Evolutionary conservation across 208 protist species (phyloP).

Genomic region (Leishmania arabica): DNA sequence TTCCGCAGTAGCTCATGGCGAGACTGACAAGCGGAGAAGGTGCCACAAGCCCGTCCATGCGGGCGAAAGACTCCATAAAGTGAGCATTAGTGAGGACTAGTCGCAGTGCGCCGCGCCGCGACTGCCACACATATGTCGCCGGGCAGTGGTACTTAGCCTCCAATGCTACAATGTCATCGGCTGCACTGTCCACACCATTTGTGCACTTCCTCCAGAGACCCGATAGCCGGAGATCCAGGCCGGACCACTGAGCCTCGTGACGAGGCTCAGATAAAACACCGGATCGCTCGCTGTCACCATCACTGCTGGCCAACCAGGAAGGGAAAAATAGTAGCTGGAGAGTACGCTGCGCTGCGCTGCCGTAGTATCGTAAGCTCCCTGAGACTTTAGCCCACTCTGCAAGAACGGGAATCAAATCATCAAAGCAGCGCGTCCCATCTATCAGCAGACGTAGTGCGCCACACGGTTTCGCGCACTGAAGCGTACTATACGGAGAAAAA

Average conservation of each 20-base stretch:
- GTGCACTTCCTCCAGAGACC: conserved; percentile 6
- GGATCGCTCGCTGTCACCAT: background rate
- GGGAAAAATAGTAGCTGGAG: conserved; percentile 14
- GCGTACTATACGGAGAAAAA: background rate
- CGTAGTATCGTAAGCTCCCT: conserved; percentile 29
- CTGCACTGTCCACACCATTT: background rate
- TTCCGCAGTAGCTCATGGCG: background rate
- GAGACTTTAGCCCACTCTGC: conserved; percentile 10
- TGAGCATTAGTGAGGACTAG: conserved; percentile 30
- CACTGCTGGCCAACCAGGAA: background rate
- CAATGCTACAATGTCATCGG: conserved; percentile 13
- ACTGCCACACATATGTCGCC: conserved; percentile 29
- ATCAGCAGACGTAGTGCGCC: conserved; percentile 22
- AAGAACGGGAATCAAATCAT: conserved; percentile 12
- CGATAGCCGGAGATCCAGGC: conserved; percentile 2
- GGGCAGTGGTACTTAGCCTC: conserved; percentile 15
- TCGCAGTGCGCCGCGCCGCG: background rate
- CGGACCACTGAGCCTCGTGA: conserved; percentile 10
- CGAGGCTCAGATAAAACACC: background rate
- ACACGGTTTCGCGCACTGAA: background rate
- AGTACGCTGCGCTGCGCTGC: conserved; percentile 13
- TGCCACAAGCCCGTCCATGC: conserved; percentile 21
- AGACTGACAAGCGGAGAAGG: conserved; percentile 5
- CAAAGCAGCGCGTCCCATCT: conserved; percentile 23
- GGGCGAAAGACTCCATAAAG: conserved; percentile 10